Percentiles rank a stretch among this genome's conserved stretches.
Conservation (phyloP, 192 early-diverging fungal species). For the Backusella tuberculispora region DNA sequence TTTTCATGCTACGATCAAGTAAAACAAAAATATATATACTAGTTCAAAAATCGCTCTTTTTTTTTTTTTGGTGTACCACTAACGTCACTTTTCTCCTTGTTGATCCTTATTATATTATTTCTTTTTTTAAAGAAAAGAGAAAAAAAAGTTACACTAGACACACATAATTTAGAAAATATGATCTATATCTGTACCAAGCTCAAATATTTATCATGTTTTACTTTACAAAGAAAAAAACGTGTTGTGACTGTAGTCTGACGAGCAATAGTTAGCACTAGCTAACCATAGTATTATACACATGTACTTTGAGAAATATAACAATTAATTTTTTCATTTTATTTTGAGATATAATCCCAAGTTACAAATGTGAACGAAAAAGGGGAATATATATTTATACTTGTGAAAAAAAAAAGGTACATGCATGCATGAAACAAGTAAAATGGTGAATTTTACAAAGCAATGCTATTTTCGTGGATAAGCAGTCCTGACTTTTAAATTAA, state of each 20-base stretch:
- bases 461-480: background rate
- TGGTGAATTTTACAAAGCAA: background rate
- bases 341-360: background rate
- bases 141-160: background rate
- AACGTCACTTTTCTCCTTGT: background rate
- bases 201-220: background rate
- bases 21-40: background rate
- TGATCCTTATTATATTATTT: conserved; percentile 3
- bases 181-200: background rate
- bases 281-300: background rate
- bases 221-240: background rate
- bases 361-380: background rate
- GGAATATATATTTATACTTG: background rate
- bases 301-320: background rate
- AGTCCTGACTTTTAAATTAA: background rate
- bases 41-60: background rate
- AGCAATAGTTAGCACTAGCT: too few relatives aligned
- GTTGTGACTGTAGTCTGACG: too few relatives aligned
- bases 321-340: background rate
- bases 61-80: background rate
- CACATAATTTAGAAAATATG: conserved; percentile 7
- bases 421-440: background rate
- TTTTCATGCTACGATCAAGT: background rate
- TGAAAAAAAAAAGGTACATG: too few relatives aligned
- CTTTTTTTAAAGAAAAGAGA: background rate